Evolutionary conservation across 2,329 filamentous ascomycete species (phyloP), one percentile per base, ranked within the genome.

Genomic region (Blastomyces silverae): DNA sequence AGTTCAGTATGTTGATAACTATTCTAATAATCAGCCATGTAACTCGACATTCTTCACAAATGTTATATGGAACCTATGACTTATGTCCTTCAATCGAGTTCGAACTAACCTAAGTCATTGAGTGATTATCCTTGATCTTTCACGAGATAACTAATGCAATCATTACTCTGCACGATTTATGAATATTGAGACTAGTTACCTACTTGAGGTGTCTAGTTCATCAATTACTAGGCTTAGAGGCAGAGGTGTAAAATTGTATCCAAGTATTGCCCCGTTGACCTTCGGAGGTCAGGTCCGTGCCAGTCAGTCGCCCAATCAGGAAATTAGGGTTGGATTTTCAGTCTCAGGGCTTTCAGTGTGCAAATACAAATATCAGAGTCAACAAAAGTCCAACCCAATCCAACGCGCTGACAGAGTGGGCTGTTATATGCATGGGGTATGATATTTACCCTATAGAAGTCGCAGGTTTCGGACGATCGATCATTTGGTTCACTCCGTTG

Each of bases 1-100:
- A n/a, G 58, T 25, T 60, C 22, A 5, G 46, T 28, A 61, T 44
- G 8, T 25, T 34, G 37, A 20, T 61, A 44, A 61, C 58, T 46
- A 61, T 46, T 48, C 25, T 20, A 50, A 28, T 1, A 15, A 28
- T 52, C 22, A 52, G 50, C 22, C 50, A 13, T 8, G 11, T 25
- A 28, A 28, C 22, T 2, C 22, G 22, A 11, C 13, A 52, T 22
- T 52, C 44, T 46, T 52, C 22, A 52, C 3, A 52, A 28, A 28
- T 15, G 13, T 2, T 13, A 28, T 28, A 52, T 17, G 11, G 4
- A 22, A 28, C 3, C 46, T 50, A 22, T 11, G 37, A 39, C 10
- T 39, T 39, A 28, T 17, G 22, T 28, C 3, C 22, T 52, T 52
- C 11, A 28, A 37, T 1, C 7, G 11, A 58, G 34, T 42, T 56